Conservation (phyloP, 352 stramenopile species). For the Globisporangium nunn region DNA sequence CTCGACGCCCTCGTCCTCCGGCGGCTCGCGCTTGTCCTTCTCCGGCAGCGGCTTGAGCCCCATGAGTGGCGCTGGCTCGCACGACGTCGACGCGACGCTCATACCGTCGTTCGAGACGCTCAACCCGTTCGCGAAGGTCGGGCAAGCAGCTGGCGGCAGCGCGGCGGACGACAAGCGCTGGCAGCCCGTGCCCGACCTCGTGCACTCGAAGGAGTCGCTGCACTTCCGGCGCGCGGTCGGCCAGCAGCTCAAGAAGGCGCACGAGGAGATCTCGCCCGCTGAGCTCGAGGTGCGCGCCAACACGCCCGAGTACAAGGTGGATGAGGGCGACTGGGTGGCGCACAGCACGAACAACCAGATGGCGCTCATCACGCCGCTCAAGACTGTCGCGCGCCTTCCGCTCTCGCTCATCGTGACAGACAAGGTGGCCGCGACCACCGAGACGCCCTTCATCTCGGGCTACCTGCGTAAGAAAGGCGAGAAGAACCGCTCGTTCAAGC, state of each 20-base stretch:
- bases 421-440: conserved; percentile 9
- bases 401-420: conserved; percentile 64
- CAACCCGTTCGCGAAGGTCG: conserved; percentile 66
- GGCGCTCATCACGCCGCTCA: conserved; percentile 71
- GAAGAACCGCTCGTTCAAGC: conserved; percentile 79
- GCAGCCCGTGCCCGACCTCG: conserved; percentile 66
- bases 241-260: conserved; percentile 65
- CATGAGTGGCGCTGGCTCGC: conserved; percentile 11
- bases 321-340: conserved; percentile 81
- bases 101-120: conserved; percentile 67
- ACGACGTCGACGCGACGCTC: conserved; percentile 33
- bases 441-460: conserved; percentile 35
- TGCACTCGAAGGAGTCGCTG: conserved; percentile 80
- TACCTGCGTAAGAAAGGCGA: conserved; percentile 80
- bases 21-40: conserved; percentile 1
- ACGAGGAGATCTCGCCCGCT: conserved; percentile 74
- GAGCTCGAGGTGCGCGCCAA: conserved; percentile 86
- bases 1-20: too few species aligned
- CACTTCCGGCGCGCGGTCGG: conserved; percentile 69
- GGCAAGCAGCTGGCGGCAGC: conserved; percentile 27
- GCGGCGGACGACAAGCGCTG: conserved; percentile 54
- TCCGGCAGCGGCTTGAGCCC: conserved; percentile 7
- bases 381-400: conserved; percentile 73
- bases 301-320: conserved; percentile 82
- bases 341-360: conserved; percentile 82